Base-by-base conservation (phyloP, 305 asterid species). In the Solanum hybrid region DNA sequence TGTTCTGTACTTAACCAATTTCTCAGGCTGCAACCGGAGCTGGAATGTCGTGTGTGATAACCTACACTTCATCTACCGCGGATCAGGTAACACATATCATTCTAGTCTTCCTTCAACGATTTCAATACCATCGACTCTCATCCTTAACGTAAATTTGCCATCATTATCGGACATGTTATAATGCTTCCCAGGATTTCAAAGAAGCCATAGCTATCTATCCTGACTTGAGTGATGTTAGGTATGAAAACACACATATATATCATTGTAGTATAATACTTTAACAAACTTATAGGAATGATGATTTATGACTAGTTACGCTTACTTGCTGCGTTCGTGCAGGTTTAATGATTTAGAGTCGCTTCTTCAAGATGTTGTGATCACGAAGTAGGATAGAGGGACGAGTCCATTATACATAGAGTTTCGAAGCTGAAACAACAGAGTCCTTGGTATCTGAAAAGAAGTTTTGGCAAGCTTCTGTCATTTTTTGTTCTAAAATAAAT, bases 11-110 rank as follows among this genome's bases (percentile, higher is more conserved):
- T 82, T 27, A 32, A 29, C 81, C 71, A 7, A 60, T 60, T 89
- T 88, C 36, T 93, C 94, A 97, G 98, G 99, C 99, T 5, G 99
- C 99, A 87, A 94, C 93, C 14, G 94, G 95, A 72, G 99, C 99
- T 51, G 98, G 99, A 90, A 96, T 97, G 99, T 90, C 98, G 2
- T 97, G 99, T 90, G 95, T 96, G 88, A 95, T 97, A 72, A 94
- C 99, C 60, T 95, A 95, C 89, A 97, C 99, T 26, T 88, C 98
- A 76, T 97, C 99, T 34, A 97, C 99, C 2, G 96, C 98, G 72
- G 89, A 91, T 91, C 99, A 97, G 97, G 99, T 96, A 88, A 90
- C 56, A 35, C 84, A 78, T 51, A 84, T 42, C 87, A 81, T 29
- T 31, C 0, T 84, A 0, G 40, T 85, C 76, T 31, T 73, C 76